Evolutionary conservation across 1,284 basidiomycete species (phyloP).

Genomic region (Gomphus bonarii): DNA sequence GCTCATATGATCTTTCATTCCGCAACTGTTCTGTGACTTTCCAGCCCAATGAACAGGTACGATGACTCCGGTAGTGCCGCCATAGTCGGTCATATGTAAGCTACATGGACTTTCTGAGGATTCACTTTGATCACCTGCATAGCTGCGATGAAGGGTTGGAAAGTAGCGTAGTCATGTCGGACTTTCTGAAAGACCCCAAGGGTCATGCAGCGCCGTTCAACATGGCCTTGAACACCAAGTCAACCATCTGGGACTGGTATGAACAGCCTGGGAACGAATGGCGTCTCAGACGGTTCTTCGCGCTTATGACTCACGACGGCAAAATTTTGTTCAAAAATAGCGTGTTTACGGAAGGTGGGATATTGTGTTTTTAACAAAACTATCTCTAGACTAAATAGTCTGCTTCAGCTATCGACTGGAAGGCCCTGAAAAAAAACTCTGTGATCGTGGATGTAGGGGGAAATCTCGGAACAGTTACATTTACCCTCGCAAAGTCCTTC

Average conservation of each 20-base stretch:
- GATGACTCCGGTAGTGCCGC: constrained; percentile 20
- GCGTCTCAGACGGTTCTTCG: not conserved
- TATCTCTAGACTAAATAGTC: constrained; percentile 25
- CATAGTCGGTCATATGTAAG: constrained; percentile 54
- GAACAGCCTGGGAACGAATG: not conserved
- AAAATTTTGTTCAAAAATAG: not conserved
- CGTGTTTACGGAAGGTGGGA: not conserved
- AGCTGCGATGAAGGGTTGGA: constrained; percentile 20
- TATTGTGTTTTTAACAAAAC: not conserved
- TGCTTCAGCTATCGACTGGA: constrained; percentile 41
- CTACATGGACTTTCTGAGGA: constrained; percentile 5
- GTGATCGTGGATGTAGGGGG: constrained; percentile 66
- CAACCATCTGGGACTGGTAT: not conserved
- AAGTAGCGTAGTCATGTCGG: constrained; percentile 23
- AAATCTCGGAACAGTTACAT: constrained; percentile 62
- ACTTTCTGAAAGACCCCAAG: constrained; percentile 29
- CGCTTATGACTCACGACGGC: not conserved
- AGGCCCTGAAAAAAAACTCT: constrained; percentile 41
- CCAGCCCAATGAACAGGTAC: constrained; percentile 18
- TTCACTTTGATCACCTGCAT: not conserved
- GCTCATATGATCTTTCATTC: not conserved
- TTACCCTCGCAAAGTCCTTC: constrained; percentile 52
- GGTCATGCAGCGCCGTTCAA: constrained; percentile 32
- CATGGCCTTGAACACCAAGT: not conserved
- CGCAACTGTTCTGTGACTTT: not conserved